Percentiles rank a stretch among this genome's conserved stretches.
phyloP scores from a whole-genome alignment of 305 asterid species.

The Fraxinus nigra region DNA sequence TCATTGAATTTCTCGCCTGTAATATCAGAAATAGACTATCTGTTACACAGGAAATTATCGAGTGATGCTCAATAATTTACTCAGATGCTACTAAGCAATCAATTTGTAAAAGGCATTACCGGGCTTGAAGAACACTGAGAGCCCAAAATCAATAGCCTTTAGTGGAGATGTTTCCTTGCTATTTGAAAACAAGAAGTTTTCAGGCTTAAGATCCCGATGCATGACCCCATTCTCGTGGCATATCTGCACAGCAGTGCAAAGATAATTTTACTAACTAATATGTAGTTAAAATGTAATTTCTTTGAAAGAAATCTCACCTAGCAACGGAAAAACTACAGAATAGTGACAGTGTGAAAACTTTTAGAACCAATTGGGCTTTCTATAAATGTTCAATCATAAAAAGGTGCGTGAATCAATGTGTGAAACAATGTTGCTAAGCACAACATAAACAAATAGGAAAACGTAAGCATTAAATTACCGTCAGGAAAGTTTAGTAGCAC shows the following conservation, averaged over 20 bases:
- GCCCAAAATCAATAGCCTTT: conserved; percentile 68
- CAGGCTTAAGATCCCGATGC: conserved; percentile 71
- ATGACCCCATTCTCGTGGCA: conserved; percentile 58
- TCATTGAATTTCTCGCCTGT: conserved; percentile 55
- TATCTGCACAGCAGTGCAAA: conserved; percentile 31
- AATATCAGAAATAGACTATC: background rate
- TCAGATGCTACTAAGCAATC: background rate
- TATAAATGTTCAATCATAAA: background rate
- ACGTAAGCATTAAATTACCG: background rate
- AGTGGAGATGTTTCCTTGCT: conserved; percentile 54
- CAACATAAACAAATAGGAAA: background rate
- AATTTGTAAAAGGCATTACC: conserved; percentile 31
- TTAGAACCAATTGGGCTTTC: background rate
- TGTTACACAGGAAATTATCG: background rate
- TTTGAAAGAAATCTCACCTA: background rate
- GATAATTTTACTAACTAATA: background rate
- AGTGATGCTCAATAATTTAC: background rate
- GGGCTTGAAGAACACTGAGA: conserved; percentile 62
- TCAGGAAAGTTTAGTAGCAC: background rate
- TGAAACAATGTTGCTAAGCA: background rate
- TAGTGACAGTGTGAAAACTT: background rate
- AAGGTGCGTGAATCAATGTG: background rate
- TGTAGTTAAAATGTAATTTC: background rate
- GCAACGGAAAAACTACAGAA: background rate
- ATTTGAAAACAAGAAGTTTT: conserved; percentile 52